phyloP scores from a whole-genome alignment of 805 yeast genomes.

The Nakazawaea ambrosiae region DNA sequence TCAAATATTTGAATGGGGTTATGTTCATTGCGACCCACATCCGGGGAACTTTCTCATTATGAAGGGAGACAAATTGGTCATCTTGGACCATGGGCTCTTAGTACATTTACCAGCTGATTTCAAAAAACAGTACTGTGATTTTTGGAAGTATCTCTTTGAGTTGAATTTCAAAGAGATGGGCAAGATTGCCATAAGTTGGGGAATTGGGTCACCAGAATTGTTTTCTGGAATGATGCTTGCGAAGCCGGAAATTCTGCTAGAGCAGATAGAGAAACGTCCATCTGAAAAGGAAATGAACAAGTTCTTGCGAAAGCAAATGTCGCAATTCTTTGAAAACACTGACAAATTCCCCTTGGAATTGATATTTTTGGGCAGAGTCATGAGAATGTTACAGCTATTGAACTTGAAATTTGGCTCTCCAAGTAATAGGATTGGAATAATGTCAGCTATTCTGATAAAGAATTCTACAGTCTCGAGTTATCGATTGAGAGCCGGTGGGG shows the following conservation, averaged over 20 bases:
- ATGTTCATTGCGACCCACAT: constrained; percentile 72
- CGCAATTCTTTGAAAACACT: constrained; percentile 51
- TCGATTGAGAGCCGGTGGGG: constrained; percentile 12
- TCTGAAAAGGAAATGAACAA: constrained; percentile 35
- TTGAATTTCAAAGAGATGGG: constrained; percentile 41
- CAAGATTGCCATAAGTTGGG: constrained; percentile 54
- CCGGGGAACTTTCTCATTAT: constrained; percentile 72
- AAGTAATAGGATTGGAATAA: constrained; percentile 59
- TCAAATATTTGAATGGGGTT: constrained; percentile 61
- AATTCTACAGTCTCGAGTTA: constrained; percentile 3
- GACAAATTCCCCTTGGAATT: constrained; percentile 61
- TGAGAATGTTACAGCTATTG: constrained; percentile 68
- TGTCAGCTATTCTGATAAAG: constrained; percentile 49
- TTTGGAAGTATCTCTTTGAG: constrained; percentile 60
- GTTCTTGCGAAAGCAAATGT: constrained; percentile 38
- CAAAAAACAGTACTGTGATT: constrained; percentile 45
- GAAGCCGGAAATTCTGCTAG: constrained; percentile 32
- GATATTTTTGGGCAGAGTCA: constrained; percentile 59
- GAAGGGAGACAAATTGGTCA: constrained; percentile 42
- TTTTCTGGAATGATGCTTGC: constrained; percentile 51
- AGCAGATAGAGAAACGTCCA: constrained; percentile 18
- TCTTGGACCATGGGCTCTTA: constrained; percentile 73
- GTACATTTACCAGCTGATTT: constrained; percentile 45
- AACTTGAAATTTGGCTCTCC: constrained; percentile 65
- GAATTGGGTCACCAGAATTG: constrained; percentile 57